Percentiles rank a stretch among this genome's conserved stretches.
Evolutionary conservation across 169 alveolate species (phyloP).

Genomic region (Eimeria sp.): DNA sequence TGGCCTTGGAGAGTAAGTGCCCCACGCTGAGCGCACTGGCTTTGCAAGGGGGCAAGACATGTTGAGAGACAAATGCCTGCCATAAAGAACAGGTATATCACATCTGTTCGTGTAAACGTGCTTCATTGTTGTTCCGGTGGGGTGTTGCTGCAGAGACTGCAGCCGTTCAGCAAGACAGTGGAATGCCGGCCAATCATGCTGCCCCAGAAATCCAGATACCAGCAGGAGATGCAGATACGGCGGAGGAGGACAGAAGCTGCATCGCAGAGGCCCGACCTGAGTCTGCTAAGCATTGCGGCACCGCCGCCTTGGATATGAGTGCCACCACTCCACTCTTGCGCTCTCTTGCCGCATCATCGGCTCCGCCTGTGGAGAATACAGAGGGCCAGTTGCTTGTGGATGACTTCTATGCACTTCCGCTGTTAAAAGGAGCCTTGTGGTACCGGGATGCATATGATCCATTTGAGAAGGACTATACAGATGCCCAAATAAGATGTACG

Average conservation of each 20-base stretch:
- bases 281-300: background rate
- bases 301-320: background rate
- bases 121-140: background rate
- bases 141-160: background rate
- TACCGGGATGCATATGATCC: constrained; percentile 52
- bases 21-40: background rate
- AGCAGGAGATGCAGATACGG: background rate
- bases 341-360: constrained; percentile 62
- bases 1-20: background rate
- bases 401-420: constrained; percentile 49
- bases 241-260: background rate
- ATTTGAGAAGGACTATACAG: constrained; percentile 45
- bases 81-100: background rate
- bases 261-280: background rate
- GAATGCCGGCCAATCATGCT: background rate
- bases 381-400: constrained; percentile 52
- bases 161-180: constrained; percentile 2
- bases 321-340: constrained; percentile 68
- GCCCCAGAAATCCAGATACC: background rate
- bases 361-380: constrained; percentile 50
- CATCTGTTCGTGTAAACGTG: background rate
- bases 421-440: constrained; percentile 2
- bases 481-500: constrained; percentile 58
- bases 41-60: background rate
- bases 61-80: background rate